Base-by-base conservation (phyloP, 2,329 filamentous ascomycete genomes). In the Lasiodiplodia theobromae region DNA sequence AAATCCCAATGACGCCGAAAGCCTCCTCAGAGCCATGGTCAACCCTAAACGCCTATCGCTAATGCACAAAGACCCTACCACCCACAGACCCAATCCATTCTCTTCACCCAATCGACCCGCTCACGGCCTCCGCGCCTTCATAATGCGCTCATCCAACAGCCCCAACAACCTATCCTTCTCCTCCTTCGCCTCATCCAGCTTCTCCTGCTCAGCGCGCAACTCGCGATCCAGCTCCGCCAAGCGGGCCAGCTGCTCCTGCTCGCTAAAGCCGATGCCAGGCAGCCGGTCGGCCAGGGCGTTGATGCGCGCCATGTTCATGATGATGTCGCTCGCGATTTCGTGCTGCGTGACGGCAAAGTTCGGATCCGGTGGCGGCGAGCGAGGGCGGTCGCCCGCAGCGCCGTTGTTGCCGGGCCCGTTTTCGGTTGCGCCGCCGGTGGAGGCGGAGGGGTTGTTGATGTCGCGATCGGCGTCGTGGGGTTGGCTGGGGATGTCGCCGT, bases 261-360 rank as follows among this genome's bases (percentile, higher is more conserved):
- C 91, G 74, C 91, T 95, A 71, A 90, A 92, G 54, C 93, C 91
- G 25, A 96, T 82, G 0, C 93, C 93, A 0, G 93, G 93, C 2
- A 96, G 84, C 25, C 86, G 87, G 18, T 89, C 91, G 69, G 95
- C 92, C 58, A 96, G 82, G 54, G 88, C 84, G 78, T 96, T 92
- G 70, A 96, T 93, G 81, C 95, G 91, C 81, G 94, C 92, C 74
- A 94, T 91, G 75, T 94, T 93, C 69, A 92, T 78, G 69, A 95
- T 89, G 31, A 96, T 83, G 76, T 95, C 92, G 70, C 88, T 87
- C 47, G 92, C 91, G 66, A 96, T 84, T 78, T 95, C 92, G 70
- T 88, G 84, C 76, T 68, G 67, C 4, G 58, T 65, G n/a, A 40
- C 58, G 16, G 58, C 54, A 10, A 68, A 68, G 51, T 49, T 31